Evolutionary conservation across 306 rosid species (phyloP).

Genomic region (Hippophae gyantsensis): DNA sequence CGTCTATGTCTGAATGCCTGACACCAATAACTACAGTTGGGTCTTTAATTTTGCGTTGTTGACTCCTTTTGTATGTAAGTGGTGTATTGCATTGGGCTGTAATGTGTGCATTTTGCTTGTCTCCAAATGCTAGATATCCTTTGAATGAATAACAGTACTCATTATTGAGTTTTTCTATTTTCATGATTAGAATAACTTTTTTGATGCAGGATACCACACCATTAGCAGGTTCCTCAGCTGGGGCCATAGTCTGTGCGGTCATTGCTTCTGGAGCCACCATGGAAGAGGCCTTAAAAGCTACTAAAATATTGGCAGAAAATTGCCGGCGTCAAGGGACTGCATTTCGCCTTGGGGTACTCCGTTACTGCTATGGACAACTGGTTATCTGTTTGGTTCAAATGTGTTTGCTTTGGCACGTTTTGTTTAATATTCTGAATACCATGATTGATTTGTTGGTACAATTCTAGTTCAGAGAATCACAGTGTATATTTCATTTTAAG

Average conservation of each 20-base stretch:
- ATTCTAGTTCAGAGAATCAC: too few species aligned
- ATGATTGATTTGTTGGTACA: too few species aligned
- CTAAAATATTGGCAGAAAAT: constrained; percentile 84
- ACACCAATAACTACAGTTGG: too few species aligned
- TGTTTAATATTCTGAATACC: too few species aligned
- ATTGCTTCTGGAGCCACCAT: constrained; percentile 86
- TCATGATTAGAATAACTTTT: constrained; percentile 7
- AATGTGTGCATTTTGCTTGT: neutral
- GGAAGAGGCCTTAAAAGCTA: constrained; percentile 70
- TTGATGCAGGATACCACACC: constrained; percentile 77
- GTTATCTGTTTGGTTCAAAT: constrained; percentile 4
- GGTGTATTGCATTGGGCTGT: neutral
- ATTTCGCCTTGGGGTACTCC: constrained; percentile 81
- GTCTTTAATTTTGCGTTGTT: neutral
- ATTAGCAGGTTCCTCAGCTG: constrained; percentile 96
- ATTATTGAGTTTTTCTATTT: neutral
- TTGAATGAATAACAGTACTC: neutral
- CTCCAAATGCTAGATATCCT: neutral
- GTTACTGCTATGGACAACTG: constrained; percentile 5
- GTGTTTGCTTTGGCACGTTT: neutral
- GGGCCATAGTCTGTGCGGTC: constrained; percentile 91
- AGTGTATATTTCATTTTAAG: too few species aligned
- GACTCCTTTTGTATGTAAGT: too few species aligned
- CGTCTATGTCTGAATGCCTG: too few species aligned
- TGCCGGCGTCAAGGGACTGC: constrained; percentile 85